These are phyloP conservation scores for barrel medic (Medicago truncatula) DNA, from an alignment of 306 rosid genomes.

Conservation along the genomic window MtrunA17r5.0-ANR NC_053044.1:23033001-23033500, in stretches of 20 bases:
- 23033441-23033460: constrained; percentile 6
- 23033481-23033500: neutral
- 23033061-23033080: constrained; percentile 1
- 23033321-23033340: neutral
- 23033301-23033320: neutral
- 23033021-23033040: constrained; percentile 12
- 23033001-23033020: constrained; percentile 6
- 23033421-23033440: neutral
- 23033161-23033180: neutral
- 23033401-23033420: neutral
- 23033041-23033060: neutral
- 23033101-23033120: constrained; percentile 29
- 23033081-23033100: constrained; percentile 29
- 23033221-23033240: neutral
- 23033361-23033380: neutral
- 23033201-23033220: neutral
- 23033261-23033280: no score
- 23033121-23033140: neutral
- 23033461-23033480: neutral
- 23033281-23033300: neutral
- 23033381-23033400: no score
- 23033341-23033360: neutral
- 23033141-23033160: neutral
- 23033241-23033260: no score
- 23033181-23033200: neutral